Conservation (phyloP, 345 rosid genomes). For the Lumnitzera littorea region DNA sequence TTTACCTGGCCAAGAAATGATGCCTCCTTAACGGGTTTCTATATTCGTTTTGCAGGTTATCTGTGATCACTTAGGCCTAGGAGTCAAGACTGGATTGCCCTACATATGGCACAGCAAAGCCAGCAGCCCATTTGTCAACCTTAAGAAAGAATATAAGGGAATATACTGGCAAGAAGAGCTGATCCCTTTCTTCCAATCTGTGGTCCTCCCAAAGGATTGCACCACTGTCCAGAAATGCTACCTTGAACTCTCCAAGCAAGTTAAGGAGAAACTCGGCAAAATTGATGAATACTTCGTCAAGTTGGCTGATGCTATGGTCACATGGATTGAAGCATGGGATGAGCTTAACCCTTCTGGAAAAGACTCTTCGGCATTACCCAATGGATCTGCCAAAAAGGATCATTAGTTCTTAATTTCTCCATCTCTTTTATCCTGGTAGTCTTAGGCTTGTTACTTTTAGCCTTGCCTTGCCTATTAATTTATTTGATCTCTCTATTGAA, state of each 20-base stretch:
- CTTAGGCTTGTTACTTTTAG: too few relatives aligned
- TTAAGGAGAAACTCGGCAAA: slow-evolving; percentile 58
- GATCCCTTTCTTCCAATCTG: slow-evolving; percentile 84
- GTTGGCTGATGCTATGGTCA: slow-evolving; percentile 83
- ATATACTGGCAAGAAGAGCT: slow-evolving; percentile 95
- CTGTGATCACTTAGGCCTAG: slow-evolving; percentile 74
- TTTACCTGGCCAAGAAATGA: neutral
- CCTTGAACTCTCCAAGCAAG: slow-evolving; percentile 72
- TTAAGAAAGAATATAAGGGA: slow-evolving; percentile 87
- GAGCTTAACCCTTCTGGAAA: slow-evolving; percentile 62
- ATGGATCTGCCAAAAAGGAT: slow-evolving; percentile 27
- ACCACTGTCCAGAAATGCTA: slow-evolving; percentile 84
- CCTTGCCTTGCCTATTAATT: too few relatives aligned
- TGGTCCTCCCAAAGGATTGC: slow-evolving; percentile 66
- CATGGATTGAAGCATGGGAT: slow-evolving; percentile 93
- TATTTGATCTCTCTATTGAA: too few relatives aligned
- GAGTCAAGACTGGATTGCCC: slow-evolving; percentile 87
- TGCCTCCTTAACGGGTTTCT: neutral
- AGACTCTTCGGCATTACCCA: slow-evolving; percentile 8
- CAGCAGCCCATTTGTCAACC: slow-evolving; percentile 85
- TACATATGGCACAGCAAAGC: slow-evolving; percentile 97
- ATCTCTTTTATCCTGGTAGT: too few relatives aligned
- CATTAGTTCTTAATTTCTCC: too few relatives aligned
- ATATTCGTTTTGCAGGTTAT: slow-evolving; percentile 40
- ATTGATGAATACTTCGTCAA: slow-evolving; percentile 74